Percentiles rank a stretch among this genome's conserved stretches.
phyloP scores from a whole-genome alignment of 202 grass and related monocot species.

The Setaria italica region DNA sequence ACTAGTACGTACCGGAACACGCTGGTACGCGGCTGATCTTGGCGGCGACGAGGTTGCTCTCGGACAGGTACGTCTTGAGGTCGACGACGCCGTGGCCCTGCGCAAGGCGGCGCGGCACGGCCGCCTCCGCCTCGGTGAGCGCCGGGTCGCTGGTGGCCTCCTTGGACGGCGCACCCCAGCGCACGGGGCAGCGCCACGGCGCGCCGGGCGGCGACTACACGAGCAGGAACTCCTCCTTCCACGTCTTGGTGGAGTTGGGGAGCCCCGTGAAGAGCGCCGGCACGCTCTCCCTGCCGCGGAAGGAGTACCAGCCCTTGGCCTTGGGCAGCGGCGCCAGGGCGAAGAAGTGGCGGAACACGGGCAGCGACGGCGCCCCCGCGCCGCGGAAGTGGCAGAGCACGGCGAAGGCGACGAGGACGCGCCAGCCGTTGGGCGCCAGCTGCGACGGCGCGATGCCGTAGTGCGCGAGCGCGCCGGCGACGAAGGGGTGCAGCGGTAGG shows the following conservation, averaged over 20 bases:
- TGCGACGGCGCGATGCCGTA: slow-evolving; percentile 41
- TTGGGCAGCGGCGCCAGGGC: slow-evolving; percentile 41
- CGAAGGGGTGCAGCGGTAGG: slow-evolving; percentile 55
- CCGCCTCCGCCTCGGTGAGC: slow-evolving; percentile 34
- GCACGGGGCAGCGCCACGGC: slow-evolving; percentile 50
- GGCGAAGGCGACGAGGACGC: slow-evolving; percentile 13
- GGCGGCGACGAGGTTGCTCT: slow-evolving; percentile 57
- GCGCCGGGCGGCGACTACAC: slow-evolving; percentile 38
- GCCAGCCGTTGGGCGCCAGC: slow-evolving; percentile 24
- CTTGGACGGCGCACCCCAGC: slow-evolving; percentile 38
- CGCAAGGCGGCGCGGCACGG: slow-evolving; percentile 20
- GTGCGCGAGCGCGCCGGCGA: slow-evolving; percentile 43
- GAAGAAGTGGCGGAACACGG: slow-evolving; percentile 36
- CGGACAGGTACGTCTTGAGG: slow-evolving; percentile 49
- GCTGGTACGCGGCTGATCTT: slow-evolving; percentile 46
- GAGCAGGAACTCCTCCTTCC: slow-evolving; percentile 58
- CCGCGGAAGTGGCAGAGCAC: slow-evolving; percentile 28
- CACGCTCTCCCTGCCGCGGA: slow-evolving; percentile 48
- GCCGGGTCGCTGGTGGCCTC: slow-evolving; percentile 38
- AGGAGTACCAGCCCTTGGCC: slow-evolving; percentile 49
- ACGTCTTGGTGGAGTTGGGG: slow-evolving; percentile 44
- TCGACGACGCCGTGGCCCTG: slow-evolving; percentile 51
- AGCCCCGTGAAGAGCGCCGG: slow-evolving; percentile 45
- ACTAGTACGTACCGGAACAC: neutral
- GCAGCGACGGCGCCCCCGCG: slow-evolving; percentile 8